Percentiles rank a stretch among this genome's conserved stretches.
phyloP scores from a whole-genome alignment of 2,329 filamentous ascomycete genomes.

The Chaetothyriales sp. region DNA sequence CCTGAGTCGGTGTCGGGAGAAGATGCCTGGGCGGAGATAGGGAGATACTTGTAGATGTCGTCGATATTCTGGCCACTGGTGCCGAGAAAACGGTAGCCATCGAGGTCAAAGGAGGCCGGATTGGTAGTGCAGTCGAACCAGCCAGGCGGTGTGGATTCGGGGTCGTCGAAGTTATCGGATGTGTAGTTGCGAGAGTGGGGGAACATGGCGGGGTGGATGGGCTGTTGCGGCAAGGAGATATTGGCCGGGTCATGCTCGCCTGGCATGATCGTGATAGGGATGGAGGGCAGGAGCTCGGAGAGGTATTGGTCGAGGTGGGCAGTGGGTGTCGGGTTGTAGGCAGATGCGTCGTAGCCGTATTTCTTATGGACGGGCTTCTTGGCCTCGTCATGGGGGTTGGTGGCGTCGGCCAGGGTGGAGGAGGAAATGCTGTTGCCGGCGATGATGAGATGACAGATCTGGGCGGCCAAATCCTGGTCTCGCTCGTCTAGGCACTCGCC shows the following conservation, averaged over 20 bases:
- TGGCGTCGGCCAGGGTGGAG: conserved; percentile 16
- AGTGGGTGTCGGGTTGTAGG: conserved; percentile 77
- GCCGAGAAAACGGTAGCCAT: conserved; percentile 75
- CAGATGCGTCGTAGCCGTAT: conserved; percentile 81
- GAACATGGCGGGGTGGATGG: conserved; percentile 85
- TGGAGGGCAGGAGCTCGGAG: conserved; percentile 60
- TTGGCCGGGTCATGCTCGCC: conserved; percentile 78
- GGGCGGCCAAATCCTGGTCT: conserved; percentile 44
- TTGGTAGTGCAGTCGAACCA: conserved; percentile 89
- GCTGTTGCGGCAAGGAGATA: conserved; percentile 77
- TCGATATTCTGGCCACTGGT: conserved; percentile 86
- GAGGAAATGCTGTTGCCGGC: conserved; percentile 58
- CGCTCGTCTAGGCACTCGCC: conserved; percentile 56
- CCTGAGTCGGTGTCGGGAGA: conserved; percentile 20
- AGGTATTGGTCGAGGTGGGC: conserved; percentile 74
- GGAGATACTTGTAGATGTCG: conserved; percentile 71
- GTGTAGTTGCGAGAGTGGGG: conserved; percentile 56
- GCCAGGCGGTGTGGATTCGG: conserved; percentile 35
- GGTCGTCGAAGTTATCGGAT: conserved; percentile 27
- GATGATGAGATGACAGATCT: conserved; percentile 73
- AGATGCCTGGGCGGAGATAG: conserved; percentile 38
- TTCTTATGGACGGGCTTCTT: conserved; percentile 51
- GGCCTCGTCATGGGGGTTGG: conserved; percentile 24
- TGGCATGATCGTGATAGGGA: conserved; percentile 79
- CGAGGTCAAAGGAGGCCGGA: conserved; percentile 78